Conservation (phyloP, 352 stramenopile species). For the Phytophthora agathidicida region DNA sequence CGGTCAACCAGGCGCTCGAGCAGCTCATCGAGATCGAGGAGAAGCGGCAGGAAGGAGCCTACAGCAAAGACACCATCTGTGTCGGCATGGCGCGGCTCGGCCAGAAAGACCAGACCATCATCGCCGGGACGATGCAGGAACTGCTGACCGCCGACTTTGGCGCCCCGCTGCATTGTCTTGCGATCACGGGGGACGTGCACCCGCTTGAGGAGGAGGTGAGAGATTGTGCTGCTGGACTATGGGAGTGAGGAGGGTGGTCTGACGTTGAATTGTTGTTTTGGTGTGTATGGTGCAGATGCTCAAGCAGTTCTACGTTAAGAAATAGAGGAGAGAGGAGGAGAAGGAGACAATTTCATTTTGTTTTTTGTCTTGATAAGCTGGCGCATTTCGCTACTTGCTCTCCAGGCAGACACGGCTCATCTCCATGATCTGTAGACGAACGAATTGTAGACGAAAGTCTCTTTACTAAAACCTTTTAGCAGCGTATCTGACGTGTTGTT, state of each 20-base stretch:
- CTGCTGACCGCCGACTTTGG: conserved; percentile 95
- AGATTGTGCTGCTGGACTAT: not conserved
- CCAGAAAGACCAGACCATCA: conserved; percentile 92
- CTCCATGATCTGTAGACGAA: conserved; percentile 8
- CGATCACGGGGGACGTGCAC: conserved; percentile 96
- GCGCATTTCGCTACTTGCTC: too few species aligned
- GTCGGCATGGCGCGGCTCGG: conserved; percentile 97
- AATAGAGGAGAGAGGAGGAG: conserved; percentile 27
- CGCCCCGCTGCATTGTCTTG: conserved; percentile 95
- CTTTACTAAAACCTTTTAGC: too few species aligned
- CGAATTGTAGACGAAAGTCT: too few species aligned
- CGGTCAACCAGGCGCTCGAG: conserved; percentile 94
- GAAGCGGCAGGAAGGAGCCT: conserved; percentile 89
- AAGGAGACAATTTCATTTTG: conserved; percentile 4
- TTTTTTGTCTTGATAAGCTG: conserved; percentile 2
- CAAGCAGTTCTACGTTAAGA: conserved; percentile 60
- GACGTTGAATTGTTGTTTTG: not conserved
- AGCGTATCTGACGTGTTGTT: too few species aligned
- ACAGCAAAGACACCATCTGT: conserved; percentile 74
- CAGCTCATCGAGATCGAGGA: conserved; percentile 96
- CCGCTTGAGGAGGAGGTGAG: conserved; percentile 96
- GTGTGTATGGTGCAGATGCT: conserved; percentile 47
- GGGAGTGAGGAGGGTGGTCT: not conserved
- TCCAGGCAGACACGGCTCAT: not conserved
- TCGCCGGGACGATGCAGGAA: conserved; percentile 96